Evolutionary conservation across 768 basidiomycete species (phyloP), one percentile per base, ranked within the genome.

Genomic region (Trametes elegans): DNA sequence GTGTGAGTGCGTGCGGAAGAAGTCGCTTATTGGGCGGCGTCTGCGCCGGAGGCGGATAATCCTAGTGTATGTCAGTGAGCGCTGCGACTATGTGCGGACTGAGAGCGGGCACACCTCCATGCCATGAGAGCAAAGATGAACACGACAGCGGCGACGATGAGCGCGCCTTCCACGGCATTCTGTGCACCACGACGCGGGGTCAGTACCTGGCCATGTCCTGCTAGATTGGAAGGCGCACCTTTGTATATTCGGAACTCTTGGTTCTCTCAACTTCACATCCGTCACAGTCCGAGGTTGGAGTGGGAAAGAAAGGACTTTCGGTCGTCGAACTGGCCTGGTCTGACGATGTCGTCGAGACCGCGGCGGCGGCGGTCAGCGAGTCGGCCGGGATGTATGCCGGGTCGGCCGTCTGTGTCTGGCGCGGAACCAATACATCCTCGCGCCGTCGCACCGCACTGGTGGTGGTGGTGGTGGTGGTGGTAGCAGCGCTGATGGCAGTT

Each of bases 121-220:
- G 45, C 7, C 3, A 26, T 46, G 16, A 47, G 23, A 9, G 38
- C 28, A 5, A 55, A 9, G 18, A 59, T 39, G 18, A 59, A 38
- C 3, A 28, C 40, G 8, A 44, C 28, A 19, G 53, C 53, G 9
- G 32, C 53, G 34, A 55, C 53, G 24, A 55, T 52, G 45, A 59
- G 45, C 14, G 53, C 53, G 39, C 58, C 47, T 34, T 59, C 58
- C 8, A 59, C 49, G 6, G 54, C 58, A 11, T 10, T 55, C 58
- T 59, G 29, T n/a, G 21, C 3, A 35, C 7, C 5, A 5, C 9
- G 16, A n/a, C 28, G 28, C 19, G 19, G 19, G 21, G 4, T 9
- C 1, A 41, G 9, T 3, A 21, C 14, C 21, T 11, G 40, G 19
- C 8, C 5, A 14, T 7, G 32, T 13, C 3, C 9, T 7, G 29